phyloP scores from a whole-genome alignment of 2,329 filamentous ascomycete genomes.

The Xylaria sp. region DNA sequence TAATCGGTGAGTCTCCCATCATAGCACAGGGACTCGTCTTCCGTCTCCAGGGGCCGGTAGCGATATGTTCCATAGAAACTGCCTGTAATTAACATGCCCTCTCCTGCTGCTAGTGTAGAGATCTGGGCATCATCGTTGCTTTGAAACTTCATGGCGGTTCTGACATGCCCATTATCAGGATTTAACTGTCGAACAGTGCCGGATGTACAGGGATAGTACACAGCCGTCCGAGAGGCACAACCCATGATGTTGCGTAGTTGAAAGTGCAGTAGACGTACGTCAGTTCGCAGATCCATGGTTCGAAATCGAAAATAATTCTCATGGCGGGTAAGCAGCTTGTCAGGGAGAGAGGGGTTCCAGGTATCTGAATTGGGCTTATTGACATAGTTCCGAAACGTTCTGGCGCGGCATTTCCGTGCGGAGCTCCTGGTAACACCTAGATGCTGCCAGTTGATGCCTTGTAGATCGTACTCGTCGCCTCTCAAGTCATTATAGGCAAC shows the following conservation, averaged over 20 bases:
- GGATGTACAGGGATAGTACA: constrained; percentile 64
- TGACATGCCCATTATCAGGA: constrained; percentile 59
- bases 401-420: constrained; percentile 59
- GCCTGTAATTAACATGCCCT: constrained; percentile 68
- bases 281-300: constrained; percentile 63
- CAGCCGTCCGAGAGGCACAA: constrained; percentile 63
- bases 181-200: constrained; percentile 64
- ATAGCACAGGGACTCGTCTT: constrained; percentile 49
- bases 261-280: constrained; percentile 70
- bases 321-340: constrained; percentile 51
- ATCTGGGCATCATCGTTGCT: constrained; percentile 55
- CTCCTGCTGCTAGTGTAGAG: constrained; percentile 62
- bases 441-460: constrained; percentile 67
- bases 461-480: constrained; percentile 67
- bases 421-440: constrained; percentile 61
- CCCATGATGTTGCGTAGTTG: constrained; percentile 72
- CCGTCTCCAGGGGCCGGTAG: constrained; percentile 58
- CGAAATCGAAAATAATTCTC: constrained; percentile 68
- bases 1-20: constrained; percentile 61
- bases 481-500: constrained; percentile 59
- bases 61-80: constrained; percentile 67
- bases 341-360: constrained; percentile 50
- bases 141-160: constrained; percentile 57
- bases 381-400: constrained; percentile 67
- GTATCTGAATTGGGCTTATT: constrained; percentile 61